Evolutionary conservation across 352 stramenopile genomes (phyloP).

Genomic region (Pythium sukuiense): DNA sequence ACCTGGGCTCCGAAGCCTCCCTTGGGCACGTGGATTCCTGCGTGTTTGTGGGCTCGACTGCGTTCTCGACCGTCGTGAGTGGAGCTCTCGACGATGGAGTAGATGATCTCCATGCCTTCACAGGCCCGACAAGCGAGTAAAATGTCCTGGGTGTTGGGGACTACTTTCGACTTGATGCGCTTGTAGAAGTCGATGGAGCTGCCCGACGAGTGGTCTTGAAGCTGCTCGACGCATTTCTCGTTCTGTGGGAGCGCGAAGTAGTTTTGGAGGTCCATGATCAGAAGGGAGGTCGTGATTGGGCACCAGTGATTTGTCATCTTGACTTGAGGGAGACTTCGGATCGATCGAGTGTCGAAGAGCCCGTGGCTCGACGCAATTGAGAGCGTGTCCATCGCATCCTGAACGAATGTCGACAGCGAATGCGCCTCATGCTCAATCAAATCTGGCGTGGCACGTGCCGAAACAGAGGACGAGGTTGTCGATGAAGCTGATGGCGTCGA

Average conservation of each 20-base stretch:
- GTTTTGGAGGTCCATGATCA: constrained; percentile 73
- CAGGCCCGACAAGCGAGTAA: constrained; percentile 49
- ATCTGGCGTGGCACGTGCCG: background rate
- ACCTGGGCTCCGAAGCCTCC: constrained; percentile 69
- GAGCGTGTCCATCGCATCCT: constrained; percentile 18
- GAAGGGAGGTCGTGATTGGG: constrained; percentile 60
- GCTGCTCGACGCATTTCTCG: constrained; percentile 24
- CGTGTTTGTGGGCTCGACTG: constrained; percentile 86
- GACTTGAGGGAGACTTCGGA: background rate
- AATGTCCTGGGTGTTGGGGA: constrained; percentile 62
- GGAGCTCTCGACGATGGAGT: constrained; percentile 88
- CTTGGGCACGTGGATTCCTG: constrained; percentile 73
- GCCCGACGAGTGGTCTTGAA: constrained; percentile 2
- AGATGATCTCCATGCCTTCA: constrained; percentile 82
- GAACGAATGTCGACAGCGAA: background rate
- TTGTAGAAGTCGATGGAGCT: constrained; percentile 42
- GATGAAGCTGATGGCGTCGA: background rate
- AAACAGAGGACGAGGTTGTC: background rate
- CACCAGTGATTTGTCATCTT: constrained; percentile 45
- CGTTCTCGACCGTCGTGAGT: constrained; percentile 84
- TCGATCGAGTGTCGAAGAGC: constrained; percentile 1
- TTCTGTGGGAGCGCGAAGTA: constrained; percentile 52
- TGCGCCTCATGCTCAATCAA: background rate
- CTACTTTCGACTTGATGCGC: constrained; percentile 45
- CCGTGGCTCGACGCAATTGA: constrained; percentile 20